Conservation (phyloP, 176 grass and related monocot genomes). For the Carex parvula region DNA sequence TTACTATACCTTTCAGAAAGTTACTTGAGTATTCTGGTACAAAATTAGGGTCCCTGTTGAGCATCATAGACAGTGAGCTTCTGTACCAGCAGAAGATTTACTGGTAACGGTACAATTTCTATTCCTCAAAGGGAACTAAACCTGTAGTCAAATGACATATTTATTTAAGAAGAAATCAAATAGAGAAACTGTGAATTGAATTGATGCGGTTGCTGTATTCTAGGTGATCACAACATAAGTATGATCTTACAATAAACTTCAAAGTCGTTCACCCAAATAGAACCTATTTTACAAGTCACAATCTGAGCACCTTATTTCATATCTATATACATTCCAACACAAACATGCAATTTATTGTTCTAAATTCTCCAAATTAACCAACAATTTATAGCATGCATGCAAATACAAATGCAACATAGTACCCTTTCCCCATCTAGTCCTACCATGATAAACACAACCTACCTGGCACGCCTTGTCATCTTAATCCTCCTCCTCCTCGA, state of each 20-base stretch:
- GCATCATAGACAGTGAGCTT: too few species aligned
- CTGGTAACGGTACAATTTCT: too few species aligned
- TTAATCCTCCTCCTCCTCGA: not conserved
- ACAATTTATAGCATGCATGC: not conserved
- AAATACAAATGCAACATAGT: not conserved
- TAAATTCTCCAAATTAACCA: not conserved
- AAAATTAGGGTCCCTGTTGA: too few species aligned
- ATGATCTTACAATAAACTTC: not conserved
- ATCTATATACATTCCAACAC: not conserved
- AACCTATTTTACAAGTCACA: not conserved
- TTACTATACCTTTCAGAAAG: too few species aligned
- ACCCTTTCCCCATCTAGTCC: too few species aligned
- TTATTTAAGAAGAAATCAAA: not conserved
- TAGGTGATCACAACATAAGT: not conserved
- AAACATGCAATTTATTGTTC: not conserved
- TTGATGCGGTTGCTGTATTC: not conserved
- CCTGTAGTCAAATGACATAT: too few species aligned
- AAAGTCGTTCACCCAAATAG: conserved; percentile 6
- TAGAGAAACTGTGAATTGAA: not conserved
- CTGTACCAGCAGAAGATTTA: too few species aligned
- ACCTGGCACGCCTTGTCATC: not conserved
- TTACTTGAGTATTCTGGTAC: too few species aligned
- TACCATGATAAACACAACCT: not conserved
- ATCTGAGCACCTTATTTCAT: not conserved
- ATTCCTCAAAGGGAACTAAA: too few species aligned